These are phyloP conservation scores for Zymoseptoria tritici DNA, from an alignment of 2,329 filamentous ascomycete genomes.

Conservation along the genomic window DNA sequence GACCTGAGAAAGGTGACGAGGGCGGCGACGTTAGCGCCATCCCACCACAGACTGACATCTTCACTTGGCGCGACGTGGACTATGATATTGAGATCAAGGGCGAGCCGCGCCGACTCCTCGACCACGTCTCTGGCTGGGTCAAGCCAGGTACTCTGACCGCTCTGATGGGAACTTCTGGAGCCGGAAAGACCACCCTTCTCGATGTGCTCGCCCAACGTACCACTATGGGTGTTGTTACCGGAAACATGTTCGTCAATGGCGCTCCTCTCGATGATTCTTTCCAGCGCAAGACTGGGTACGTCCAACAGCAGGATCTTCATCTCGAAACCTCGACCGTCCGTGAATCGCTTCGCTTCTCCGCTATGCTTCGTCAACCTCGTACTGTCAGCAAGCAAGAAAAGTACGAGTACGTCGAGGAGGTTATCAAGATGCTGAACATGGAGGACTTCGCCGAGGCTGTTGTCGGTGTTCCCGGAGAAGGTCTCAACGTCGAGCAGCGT, in stretches of 20 bases:
- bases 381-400: constrained; percentile 51
- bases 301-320: constrained; percentile 60
- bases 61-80: constrained; percentile 48
- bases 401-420: constrained; percentile 54
- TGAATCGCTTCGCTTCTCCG: constrained; percentile 49
- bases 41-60: constrained; percentile 36
- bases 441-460: constrained; percentile 56
- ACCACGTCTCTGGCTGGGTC: constrained; percentile 49
- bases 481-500: constrained; percentile 55
- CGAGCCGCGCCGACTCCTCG: constrained; percentile 44
- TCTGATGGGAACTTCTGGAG: constrained; percentile 31
- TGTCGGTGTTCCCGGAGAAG: constrained; percentile 55
- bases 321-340: constrained; percentile 49
- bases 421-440: constrained; percentile 61
- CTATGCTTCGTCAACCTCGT: constrained; percentile 51
- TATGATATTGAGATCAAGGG: constrained; percentile 49
- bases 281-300: constrained; percentile 59
- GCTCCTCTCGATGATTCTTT: constrained; percentile 50
- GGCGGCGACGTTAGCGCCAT: constrained; percentile 31
- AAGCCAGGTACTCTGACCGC: constrained; percentile 40
- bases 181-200: constrained; percentile 56
- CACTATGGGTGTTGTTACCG: constrained; percentile 56
- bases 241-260: constrained; percentile 60
- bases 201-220: constrained; percentile 51
- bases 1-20: constrained; percentile 19